A percentile compares a stretch with the other conserved stretches of the same genome.
Conservation (phyloP, 352 stramenopile genomes). For the Phytophthora chlamydospora region DNA sequence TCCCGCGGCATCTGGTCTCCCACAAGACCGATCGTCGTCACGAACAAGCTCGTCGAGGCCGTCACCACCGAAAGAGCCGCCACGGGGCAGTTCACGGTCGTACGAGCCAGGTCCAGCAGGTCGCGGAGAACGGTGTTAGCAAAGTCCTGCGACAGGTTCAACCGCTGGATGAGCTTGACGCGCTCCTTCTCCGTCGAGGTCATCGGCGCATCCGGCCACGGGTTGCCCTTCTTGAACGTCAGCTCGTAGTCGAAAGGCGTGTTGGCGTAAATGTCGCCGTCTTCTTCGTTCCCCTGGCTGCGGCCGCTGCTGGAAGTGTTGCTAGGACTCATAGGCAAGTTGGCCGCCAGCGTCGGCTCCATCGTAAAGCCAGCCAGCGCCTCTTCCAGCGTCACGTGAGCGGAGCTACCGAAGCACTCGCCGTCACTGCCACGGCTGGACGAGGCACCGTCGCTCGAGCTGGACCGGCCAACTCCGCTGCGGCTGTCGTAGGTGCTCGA, state of each 20-base stretch:
- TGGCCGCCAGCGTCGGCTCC: constrained; percentile 42
- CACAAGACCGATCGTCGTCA: constrained; percentile 74
- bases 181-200: constrained; percentile 60
- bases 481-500: constrained; percentile 38
- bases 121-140: constrained; percentile 76
- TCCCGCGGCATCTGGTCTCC: constrained; percentile 82
- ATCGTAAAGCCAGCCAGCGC: constrained; percentile 44
- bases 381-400: constrained; percentile 47
- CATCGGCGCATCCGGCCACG: constrained; percentile 77
- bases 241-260: constrained; percentile 70
- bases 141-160: constrained; percentile 83
- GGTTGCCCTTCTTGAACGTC: constrained; percentile 72
- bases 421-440: constrained; percentile 39
- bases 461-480: constrained; percentile 26
- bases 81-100: constrained; percentile 72
- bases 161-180: constrained; percentile 57
- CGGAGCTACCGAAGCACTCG: constrained; percentile 40
- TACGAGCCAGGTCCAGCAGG: constrained; percentile 72
- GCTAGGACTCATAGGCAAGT: constrained; percentile 34
- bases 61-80: constrained; percentile 75
- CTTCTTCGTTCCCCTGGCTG: constrained; percentile 47
- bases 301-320: constrained; percentile 41
- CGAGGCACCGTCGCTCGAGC: constrained; percentile 28
- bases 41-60: constrained; percentile 73
- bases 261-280: constrained; percentile 66